phyloP scores from a whole-genome alignment of 495 filamentous ascomycete species.

The Penicillium pancosmium region DNA sequence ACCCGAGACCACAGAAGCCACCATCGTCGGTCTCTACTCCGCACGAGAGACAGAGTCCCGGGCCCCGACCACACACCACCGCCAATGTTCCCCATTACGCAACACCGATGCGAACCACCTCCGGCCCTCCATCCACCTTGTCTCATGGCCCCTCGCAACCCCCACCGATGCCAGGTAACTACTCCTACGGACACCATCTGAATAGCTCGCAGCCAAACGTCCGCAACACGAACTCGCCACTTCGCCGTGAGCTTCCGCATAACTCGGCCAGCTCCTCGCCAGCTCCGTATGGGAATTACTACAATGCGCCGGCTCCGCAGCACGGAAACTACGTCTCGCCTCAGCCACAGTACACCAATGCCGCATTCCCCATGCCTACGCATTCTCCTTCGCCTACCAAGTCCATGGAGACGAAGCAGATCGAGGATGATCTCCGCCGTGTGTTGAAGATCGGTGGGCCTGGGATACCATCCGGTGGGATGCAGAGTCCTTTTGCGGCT shows the following conservation, averaged over 20 bases:
- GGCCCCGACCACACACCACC: conserved; percentile 17
- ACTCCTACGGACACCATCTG: conserved; percentile 15
- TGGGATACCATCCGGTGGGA: conserved; percentile 18
- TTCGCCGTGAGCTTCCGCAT: conserved; percentile 30
- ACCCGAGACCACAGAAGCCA: conserved; percentile 46
- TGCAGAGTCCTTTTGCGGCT: conserved; percentile 43
- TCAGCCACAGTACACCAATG: conserved; percentile 25
- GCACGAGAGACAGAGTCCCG: conserved; percentile 18
- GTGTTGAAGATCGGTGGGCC: conserved; percentile 53
- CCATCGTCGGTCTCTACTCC: conserved; percentile 30
- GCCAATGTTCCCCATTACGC: conserved; percentile 37
- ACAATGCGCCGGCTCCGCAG: not conserved
- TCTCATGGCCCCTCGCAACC: conserved; percentile 20
- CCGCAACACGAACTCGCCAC: conserved; percentile 24
- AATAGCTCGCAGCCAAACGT: conserved; percentile 21
- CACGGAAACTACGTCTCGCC: conserved; percentile 26
- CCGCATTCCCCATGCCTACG: conserved; percentile 26
- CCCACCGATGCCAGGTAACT: conserved; percentile 2
- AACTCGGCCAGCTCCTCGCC: conserved; percentile 16
- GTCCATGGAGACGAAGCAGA: conserved; percentile 44
- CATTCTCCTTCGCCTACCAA: conserved; percentile 32
- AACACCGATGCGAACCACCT: conserved; percentile 41
- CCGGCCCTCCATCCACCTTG: conserved; percentile 36
- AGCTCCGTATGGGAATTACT: conserved; percentile 12
- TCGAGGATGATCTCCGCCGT: conserved; percentile 58